phyloP scores from a whole-genome alignment of 768 basidiomycete genomes.

The Calocybe gangraenosa region DNA sequence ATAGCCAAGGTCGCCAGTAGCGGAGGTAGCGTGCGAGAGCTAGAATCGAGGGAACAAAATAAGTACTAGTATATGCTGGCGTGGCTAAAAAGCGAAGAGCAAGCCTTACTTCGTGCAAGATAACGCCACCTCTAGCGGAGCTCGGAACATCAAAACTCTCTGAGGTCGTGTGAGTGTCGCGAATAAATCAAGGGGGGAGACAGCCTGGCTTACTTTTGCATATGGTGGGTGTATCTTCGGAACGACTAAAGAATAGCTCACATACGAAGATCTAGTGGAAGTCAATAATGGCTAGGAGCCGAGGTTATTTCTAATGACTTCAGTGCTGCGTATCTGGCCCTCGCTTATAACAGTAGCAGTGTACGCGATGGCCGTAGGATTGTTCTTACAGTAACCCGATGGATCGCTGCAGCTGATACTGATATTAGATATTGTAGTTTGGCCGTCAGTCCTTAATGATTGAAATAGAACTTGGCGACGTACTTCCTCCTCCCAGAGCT shows the following conservation, averaged over 20 bases:
- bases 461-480: not conserved
- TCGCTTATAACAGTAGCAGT: slow-evolving; percentile 2
- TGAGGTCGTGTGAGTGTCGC: not conserved
- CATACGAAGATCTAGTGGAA: slow-evolving; percentile 5
- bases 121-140: slow-evolving; percentile 9
- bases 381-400: slow-evolving; percentile 1
- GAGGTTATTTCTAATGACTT: not conserved
- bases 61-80: not conserved
- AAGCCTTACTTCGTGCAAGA: slow-evolving; percentile 6
- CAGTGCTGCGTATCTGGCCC: slow-evolving; percentile 1
- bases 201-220: slow-evolving; percentile 3
- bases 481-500: slow-evolving; percentile 9
- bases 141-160: slow-evolving; percentile 6
- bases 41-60: not conserved
- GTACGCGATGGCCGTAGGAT: slow-evolving; percentile 9
- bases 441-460: no score
- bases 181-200: not conserved
- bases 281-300: not conserved
- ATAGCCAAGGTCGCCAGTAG: slow-evolving; percentile 8
- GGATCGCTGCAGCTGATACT: slow-evolving; percentile 11
- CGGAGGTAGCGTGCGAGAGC: slow-evolving; percentile 10
- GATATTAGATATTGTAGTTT: not conserved
- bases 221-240: slow-evolving; percentile 1
- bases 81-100: not conserved
- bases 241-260: slow-evolving; percentile 8